Percentiles rank a stretch among this genome's conserved stretches.
Conservation (phyloP, 768 basidiomycete genomes). For the Amanita fuliginea region DNA sequence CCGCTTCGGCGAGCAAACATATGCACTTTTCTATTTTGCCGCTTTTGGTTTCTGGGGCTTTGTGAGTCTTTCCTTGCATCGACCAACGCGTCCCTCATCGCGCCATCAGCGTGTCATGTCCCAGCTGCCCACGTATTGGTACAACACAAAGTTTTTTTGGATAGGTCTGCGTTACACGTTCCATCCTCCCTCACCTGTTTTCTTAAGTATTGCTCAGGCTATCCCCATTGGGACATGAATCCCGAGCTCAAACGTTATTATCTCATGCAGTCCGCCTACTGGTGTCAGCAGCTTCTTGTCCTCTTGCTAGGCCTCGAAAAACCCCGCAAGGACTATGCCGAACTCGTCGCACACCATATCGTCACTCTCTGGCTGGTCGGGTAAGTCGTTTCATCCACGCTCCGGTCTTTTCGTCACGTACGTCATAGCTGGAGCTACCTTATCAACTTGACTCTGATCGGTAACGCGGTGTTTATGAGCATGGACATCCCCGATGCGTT, state of each 20-base stretch:
- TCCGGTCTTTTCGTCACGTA: conserved; percentile 1
- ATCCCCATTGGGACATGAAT: conserved; percentile 85
- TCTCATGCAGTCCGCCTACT: conserved; percentile 86
- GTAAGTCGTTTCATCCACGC: conserved; percentile 27
- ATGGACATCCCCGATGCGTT: conserved; percentile 95
- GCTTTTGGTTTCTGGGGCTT: conserved; percentile 65
- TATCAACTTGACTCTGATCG: conserved; percentile 74
- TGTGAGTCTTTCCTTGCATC: conserved; percentile 36
- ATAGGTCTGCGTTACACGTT: conserved; percentile 33
- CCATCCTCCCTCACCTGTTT: background rate
- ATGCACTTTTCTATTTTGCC: conserved; percentile 74
- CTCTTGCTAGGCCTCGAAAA: conserved; percentile 82
- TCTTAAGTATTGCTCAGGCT: conserved; percentile 36
- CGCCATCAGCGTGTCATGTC: conserved; percentile 65
- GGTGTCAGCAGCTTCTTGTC: conserved; percentile 89
- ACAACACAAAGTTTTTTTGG: conserved; percentile 77
- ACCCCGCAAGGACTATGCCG: conserved; percentile 83
- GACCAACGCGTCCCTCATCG: background rate
- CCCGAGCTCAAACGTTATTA: conserved; percentile 85
- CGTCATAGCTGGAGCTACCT: conserved; percentile 69
- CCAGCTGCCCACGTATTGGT: conserved; percentile 78
- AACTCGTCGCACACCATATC: conserved; percentile 83
- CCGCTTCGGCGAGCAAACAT: conserved; percentile 87
- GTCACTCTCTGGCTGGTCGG: conserved; percentile 94
- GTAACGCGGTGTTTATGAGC: conserved; percentile 86